These are phyloP conservation scores for Phytophthora macrochlamydospora DNA, from an alignment of 352 stramenopile species.

Conservation along the genomic window DNA sequence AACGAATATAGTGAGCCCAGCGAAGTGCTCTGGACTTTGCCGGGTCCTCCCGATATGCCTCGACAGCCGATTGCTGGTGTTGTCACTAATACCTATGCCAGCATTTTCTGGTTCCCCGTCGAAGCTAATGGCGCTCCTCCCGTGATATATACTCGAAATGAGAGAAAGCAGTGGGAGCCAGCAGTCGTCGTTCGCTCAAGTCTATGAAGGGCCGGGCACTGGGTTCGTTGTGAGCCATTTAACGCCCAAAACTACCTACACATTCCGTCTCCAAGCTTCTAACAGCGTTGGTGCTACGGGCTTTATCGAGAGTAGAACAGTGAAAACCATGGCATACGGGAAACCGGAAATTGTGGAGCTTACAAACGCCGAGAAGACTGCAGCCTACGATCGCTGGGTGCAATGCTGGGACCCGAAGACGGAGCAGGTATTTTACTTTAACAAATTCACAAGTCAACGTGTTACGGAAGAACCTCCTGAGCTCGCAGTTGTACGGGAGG, in stretches of 20 bases:
- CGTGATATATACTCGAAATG: slow-evolving; percentile 68
- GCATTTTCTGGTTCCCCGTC: slow-evolving; percentile 73
- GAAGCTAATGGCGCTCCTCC: slow-evolving; percentile 60
- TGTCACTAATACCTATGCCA: slow-evolving; percentile 73
- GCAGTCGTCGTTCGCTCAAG: slow-evolving; percentile 38
- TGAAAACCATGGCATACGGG: slow-evolving; percentile 62
- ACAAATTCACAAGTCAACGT: slow-evolving; percentile 81
- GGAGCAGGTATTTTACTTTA: slow-evolving; percentile 90
- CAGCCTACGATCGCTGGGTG: slow-evolving; percentile 70
- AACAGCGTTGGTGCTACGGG: slow-evolving; percentile 65
- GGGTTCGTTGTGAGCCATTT: slow-evolving; percentile 65
- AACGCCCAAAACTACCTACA: slow-evolving; percentile 52
- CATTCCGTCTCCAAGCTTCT: slow-evolving; percentile 72
- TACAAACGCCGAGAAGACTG: slow-evolving; percentile 38
- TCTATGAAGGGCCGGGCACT: slow-evolving; percentile 73
- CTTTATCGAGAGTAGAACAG: slow-evolving; percentile 66
- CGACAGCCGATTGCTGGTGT: slow-evolving; percentile 53
- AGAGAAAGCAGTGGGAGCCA: slow-evolving; percentile 35
- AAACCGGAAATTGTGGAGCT: slow-evolving; percentile 77
- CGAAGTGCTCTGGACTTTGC: slow-evolving; percentile 64
- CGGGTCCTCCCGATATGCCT: slow-evolving; percentile 48
- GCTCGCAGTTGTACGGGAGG: slow-evolving; percentile 43
- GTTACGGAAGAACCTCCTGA: slow-evolving; percentile 66
- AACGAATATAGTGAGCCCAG: slow-evolving; percentile 64
- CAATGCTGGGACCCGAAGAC: slow-evolving; percentile 89